A percentile compares a stretch with the other conserved stretches of the same genome.
Conservation (phyloP, 495 filamentous ascomycete species). For the Penicillium pancosmium region DNA sequence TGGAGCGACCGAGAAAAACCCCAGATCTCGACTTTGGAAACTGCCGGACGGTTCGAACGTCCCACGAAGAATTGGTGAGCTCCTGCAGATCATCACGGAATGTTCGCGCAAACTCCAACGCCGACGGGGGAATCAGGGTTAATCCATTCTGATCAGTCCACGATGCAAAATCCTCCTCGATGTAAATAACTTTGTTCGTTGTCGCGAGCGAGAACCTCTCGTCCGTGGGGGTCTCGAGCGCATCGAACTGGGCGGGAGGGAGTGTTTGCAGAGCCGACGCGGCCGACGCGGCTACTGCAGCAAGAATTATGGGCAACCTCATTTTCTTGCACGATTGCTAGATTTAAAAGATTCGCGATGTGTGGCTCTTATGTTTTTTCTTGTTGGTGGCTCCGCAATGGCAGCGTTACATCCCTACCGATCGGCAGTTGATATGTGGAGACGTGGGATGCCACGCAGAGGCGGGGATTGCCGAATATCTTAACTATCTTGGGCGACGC, state of each 20-base stretch:
- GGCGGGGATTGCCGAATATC: not conserved
- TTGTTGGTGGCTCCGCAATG: not conserved
- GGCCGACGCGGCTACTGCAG: conserved; percentile 17
- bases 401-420: conserved; percentile 6
- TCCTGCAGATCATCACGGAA: conserved; percentile 49
- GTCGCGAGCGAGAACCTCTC: conserved; percentile 18
- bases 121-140: conserved; percentile 56
- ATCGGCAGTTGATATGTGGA: not conserved
- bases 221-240: not conserved
- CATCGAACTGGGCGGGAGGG: conserved; percentile 15
- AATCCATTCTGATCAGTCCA: conserved; percentile 40
- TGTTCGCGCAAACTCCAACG: conserved; percentile 48
- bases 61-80: conserved; percentile 35
- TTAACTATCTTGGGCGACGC: not conserved
- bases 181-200: conserved; percentile 25
- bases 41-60: conserved; percentile 25
- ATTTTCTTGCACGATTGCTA: conserved; percentile 4
- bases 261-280: conserved; percentile 26
- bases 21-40: conserved; percentile 31
- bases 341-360: not conserved
- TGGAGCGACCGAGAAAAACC: conserved; percentile 34
- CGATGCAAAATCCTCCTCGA: conserved; percentile 22
- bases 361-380: conserved; percentile 7
- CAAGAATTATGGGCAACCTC: conserved; percentile 15
- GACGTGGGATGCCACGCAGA: conserved; percentile 1